Evolutionary conservation across 2,329 filamentous ascomycete species (phyloP).

Genomic region (Harringtonia aguacate): DNA sequence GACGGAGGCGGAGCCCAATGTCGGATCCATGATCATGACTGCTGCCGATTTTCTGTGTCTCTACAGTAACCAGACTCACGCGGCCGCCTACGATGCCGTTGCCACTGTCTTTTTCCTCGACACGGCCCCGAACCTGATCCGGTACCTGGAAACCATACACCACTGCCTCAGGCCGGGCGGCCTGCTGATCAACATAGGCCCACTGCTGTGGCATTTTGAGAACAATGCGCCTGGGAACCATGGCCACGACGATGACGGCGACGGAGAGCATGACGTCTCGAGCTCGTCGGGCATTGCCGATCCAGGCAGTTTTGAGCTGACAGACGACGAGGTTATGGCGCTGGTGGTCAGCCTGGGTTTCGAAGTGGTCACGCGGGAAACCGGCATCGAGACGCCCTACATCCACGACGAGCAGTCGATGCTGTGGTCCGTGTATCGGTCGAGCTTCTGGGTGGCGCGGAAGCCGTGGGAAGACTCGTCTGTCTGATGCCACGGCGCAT

Average conservation of each 20-base stretch:
- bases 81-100: slow-evolving; percentile 64
- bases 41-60: slow-evolving; percentile 87
- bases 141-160: slow-evolving; percentile 75
- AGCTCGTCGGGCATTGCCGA: slow-evolving; percentile 65
- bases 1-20: background rate
- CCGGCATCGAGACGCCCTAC: slow-evolving; percentile 62
- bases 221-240: slow-evolving; percentile 53
- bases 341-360: slow-evolving; percentile 72
- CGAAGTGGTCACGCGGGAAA: slow-evolving; percentile 51
- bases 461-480: slow-evolving; percentile 36
- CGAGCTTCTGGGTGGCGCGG: slow-evolving; percentile 75
- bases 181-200: slow-evolving; percentile 80
- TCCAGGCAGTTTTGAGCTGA: slow-evolving; percentile 81
- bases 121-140: slow-evolving; percentile 85
- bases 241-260: slow-evolving; percentile 38
- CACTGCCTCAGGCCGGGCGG: slow-evolving; percentile 70
- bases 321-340: slow-evolving; percentile 74
- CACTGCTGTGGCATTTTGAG: slow-evolving; percentile 92
- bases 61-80: slow-evolving; percentile 57
- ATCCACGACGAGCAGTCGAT: slow-evolving; percentile 80
- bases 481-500: too few species aligned
- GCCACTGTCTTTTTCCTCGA: slow-evolving; percentile 94
- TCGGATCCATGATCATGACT: slow-evolving; percentile 79
- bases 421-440: slow-evolving; percentile 71
- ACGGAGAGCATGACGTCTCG: slow-evolving; percentile 36